These are phyloP conservation scores for Heterobasidion irregulare DNA, from an alignment of 1,284 basidiomycete genomes.

Conservation along the genomic window DNA sequence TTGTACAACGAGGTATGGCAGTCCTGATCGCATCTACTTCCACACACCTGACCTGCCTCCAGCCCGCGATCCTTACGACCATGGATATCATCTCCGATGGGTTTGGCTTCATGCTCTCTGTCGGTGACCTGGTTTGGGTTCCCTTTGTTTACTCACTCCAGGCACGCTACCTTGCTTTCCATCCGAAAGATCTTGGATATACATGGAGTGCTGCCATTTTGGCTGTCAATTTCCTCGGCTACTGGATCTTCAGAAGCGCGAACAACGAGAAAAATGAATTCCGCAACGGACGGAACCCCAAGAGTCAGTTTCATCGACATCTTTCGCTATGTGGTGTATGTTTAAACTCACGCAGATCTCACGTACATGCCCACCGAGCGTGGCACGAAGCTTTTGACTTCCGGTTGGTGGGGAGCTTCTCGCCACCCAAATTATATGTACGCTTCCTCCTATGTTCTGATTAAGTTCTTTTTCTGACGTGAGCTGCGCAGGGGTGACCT, in stretches of 20 bases:
- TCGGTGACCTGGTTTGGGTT: constrained; percentile 93
- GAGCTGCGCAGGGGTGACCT: constrained; percentile 59
- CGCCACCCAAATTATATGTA: constrained; percentile 92
- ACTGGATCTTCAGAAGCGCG: constrained; percentile 85
- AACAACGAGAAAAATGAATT: constrained; percentile 98
- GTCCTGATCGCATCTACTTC: constrained; percentile 2
- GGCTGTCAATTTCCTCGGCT: constrained; percentile 68
- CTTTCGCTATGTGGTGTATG: not conserved
- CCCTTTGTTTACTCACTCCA: constrained; percentile 94
- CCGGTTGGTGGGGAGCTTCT: constrained; percentile 96
- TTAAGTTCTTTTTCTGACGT: constrained; percentile 2
- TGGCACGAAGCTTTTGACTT: constrained; percentile 87
- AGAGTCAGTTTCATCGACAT: constrained; percentile 44
- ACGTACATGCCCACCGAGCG: constrained; percentile 77
- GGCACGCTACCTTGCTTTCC: constrained; percentile 90
- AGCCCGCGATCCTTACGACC: constrained; percentile 85
- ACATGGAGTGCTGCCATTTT: constrained; percentile 56
- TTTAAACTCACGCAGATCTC: constrained; percentile 42
- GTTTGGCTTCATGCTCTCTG: constrained; percentile 96
- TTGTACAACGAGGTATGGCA: constrained; percentile 79
- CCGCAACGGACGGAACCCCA: constrained; percentile 88
- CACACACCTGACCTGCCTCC: not conserved
- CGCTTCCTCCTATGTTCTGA: constrained; percentile 19
- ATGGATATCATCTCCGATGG: constrained; percentile 99
- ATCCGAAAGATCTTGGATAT: constrained; percentile 73